Percentiles rank a stretch among this genome's conserved stretches.
Conservation (phyloP, 371 early-diverging fungal genomes). For the Mortierella sp. region DNA sequence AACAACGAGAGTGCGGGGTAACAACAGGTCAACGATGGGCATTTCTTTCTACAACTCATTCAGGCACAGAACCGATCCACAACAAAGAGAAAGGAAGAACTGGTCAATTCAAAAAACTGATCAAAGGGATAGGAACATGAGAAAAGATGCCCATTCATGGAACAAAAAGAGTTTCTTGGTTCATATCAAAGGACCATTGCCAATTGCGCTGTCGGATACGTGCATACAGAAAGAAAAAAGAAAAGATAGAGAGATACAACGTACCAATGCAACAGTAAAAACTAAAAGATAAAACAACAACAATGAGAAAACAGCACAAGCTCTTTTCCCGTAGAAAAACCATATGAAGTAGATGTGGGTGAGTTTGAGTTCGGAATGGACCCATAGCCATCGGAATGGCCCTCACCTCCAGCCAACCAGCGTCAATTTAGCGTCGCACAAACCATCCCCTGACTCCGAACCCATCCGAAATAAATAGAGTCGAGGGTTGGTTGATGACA, state of each 20-base stretch:
- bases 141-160: no score
- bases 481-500: background rate
- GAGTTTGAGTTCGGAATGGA: conserved; percentile 23
- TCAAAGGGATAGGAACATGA: no score
- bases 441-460: conserved; percentile 21
- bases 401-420: conserved; percentile 21
- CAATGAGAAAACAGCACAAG: background rate
- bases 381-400: conserved; percentile 3
- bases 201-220: background rate
- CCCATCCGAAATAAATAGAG: conserved; percentile 14
- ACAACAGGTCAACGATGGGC: no score
- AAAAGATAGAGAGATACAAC: background rate
- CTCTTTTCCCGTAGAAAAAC: conserved; percentile 21
- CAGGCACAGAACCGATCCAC: no score
- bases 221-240: background rate
- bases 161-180: no score
- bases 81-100: no score
- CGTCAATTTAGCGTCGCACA: conserved; percentile 25
- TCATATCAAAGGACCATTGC: background rate
- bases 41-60: no score
- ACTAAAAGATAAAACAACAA: background rate
- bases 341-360: background rate
- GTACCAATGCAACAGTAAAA: background rate
- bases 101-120: no score
- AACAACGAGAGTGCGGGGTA: no score